Percentiles rank a stretch among this genome's conserved stretches.
phyloP scores from a whole-genome alignment of 495 filamentous ascomycete species.

The Elasticomyces elasticus region DNA sequence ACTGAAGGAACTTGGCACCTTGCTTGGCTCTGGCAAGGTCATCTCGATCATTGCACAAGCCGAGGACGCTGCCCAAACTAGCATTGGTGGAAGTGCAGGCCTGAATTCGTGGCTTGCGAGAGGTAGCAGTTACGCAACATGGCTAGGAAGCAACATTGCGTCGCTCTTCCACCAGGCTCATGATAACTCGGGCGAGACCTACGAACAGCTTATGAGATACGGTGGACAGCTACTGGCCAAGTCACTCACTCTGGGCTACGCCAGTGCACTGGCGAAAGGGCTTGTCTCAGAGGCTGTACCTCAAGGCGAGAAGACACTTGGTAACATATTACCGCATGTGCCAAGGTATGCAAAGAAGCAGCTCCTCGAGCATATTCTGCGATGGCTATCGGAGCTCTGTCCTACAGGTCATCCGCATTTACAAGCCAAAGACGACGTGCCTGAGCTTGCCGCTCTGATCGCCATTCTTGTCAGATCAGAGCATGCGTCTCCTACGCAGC shows the following conservation, averaged over 20 bases:
- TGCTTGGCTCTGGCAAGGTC: constrained; percentile 63
- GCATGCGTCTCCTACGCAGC: background rate
- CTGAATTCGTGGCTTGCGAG: constrained; percentile 53
- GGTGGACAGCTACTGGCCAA: constrained; percentile 54
- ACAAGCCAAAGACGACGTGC: constrained; percentile 16
- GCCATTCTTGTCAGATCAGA: constrained; percentile 24
- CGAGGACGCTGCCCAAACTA: constrained; percentile 41
- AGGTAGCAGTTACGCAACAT: constrained; percentile 52
- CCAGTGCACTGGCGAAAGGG: constrained; percentile 40
- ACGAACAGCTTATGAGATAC: constrained; percentile 38
- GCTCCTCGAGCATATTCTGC: constrained; percentile 11
- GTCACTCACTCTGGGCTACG: constrained; percentile 61
- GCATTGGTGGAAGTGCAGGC: constrained; percentile 12
- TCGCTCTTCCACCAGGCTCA: constrained; percentile 32
- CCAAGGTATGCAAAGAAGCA: constrained; percentile 4
- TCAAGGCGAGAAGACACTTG: background rate
- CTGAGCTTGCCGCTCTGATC: constrained; percentile 38
- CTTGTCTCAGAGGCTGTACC: background rate
- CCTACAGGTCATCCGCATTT: background rate
- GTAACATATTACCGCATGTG: background rate
- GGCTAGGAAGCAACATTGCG: constrained; percentile 66
- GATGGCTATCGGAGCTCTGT: constrained; percentile 8
- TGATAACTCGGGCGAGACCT: constrained; percentile 26
- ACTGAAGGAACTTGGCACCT: constrained; percentile 57
- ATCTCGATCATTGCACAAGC: constrained; percentile 67